Base-by-base conservation (phyloP, 2,329 filamentous ascomycete genomes). In the Dactylellina sp. region DNA sequence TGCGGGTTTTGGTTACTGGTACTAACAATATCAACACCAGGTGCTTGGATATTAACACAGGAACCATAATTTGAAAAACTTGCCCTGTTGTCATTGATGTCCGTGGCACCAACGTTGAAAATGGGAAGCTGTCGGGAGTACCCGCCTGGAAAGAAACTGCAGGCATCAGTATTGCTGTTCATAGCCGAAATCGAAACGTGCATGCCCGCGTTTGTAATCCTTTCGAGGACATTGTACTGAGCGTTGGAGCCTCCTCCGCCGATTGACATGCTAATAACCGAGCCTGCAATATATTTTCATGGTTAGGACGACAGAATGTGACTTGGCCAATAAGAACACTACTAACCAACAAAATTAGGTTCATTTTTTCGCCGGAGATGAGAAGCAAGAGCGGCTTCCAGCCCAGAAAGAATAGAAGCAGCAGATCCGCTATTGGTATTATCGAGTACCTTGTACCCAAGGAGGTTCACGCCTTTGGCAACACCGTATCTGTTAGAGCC, bases 21-120 rank as follows among this genome's bases (percentile, higher is more conserved):
- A 75, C 84, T 86, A 62, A 84, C 80, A 25, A 83, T 78, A n/a
- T 77, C 75, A 2, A 80, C 81, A 7, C 81, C 81, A 4, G 81
- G 77, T 7, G 80, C 81, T 40, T 80, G 82, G 52, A 83, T 78
- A 28, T 82, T 80, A 35, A 83, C 80, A 9, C 75, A 78, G n/a
- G 78, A 74, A 7, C 81, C 81, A 40, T 78, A 82, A 76, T 82
- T 82, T 1, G 80, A 81, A 78, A 82, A 83, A 16, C 76, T 77
- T 7, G 82, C 81, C 18, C 79, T 77, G 0, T 56, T 61, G 52
- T 80, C 78, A 40, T 77, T 65, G 11, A 57, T 75, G 61, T 81
- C 77, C 0, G 79, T 75, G 1, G 81, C 81, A 25, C 80, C 81
- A 9, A 82, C 81, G 39, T 79, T 80, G 57, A 81, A 76, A 5